Percentiles rank a stretch among this genome's conserved stretches.
Conservation (phyloP, 768 basidiomycete genomes). For the Krasilnikovozyma curviuscula region DNA sequence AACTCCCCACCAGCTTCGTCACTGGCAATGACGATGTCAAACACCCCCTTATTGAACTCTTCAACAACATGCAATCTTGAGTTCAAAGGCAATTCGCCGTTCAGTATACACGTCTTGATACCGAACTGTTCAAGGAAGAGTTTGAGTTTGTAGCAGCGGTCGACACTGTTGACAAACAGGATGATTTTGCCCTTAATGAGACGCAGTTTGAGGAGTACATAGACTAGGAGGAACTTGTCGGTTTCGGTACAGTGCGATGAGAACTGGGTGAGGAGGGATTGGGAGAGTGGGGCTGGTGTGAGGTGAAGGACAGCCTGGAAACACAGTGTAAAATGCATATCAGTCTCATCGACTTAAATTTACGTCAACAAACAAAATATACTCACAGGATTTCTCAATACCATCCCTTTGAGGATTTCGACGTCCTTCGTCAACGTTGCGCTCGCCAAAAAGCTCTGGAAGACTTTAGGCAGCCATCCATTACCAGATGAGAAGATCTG, state of each 20-base stretch:
- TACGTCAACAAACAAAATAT: background rate
- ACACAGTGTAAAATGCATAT: background rate
- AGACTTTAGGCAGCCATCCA: slow-evolving; percentile 54
- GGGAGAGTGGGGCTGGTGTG: slow-evolving; percentile 60
- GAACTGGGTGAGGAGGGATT: slow-evolving; percentile 68
- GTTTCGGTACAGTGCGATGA: slow-evolving; percentile 70
- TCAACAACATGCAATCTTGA: slow-evolving; percentile 93
- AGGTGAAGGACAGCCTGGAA: slow-evolving; percentile 51
- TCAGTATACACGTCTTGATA: slow-evolving; percentile 85
- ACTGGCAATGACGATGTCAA: slow-evolving; percentile 95
- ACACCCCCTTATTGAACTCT: slow-evolving; percentile 95
- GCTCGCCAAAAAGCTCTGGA: slow-evolving; percentile 87
- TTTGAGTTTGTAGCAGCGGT: slow-evolving; percentile 82
- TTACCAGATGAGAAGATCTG: slow-evolving; percentile 39
- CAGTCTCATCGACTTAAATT: background rate
- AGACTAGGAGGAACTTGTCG: slow-evolving; percentile 91
- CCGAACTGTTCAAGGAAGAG: slow-evolving; percentile 97
- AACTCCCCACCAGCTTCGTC: slow-evolving; percentile 55
- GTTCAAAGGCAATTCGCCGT: slow-evolving; percentile 85
- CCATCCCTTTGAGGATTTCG: slow-evolving; percentile 68
- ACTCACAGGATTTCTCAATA: slow-evolving; percentile 68
- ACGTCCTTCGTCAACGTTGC: slow-evolving; percentile 96
- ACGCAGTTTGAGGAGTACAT: slow-evolving; percentile 88
- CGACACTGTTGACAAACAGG: slow-evolving; percentile 88
- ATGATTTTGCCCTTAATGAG: slow-evolving; percentile 92